A percentile compares a stretch with the other conserved stretches of the same genome.
phyloP scores from a whole-genome alignment of 2,329 filamentous ascomycete genomes.

The Curvularia sp. region DNA sequence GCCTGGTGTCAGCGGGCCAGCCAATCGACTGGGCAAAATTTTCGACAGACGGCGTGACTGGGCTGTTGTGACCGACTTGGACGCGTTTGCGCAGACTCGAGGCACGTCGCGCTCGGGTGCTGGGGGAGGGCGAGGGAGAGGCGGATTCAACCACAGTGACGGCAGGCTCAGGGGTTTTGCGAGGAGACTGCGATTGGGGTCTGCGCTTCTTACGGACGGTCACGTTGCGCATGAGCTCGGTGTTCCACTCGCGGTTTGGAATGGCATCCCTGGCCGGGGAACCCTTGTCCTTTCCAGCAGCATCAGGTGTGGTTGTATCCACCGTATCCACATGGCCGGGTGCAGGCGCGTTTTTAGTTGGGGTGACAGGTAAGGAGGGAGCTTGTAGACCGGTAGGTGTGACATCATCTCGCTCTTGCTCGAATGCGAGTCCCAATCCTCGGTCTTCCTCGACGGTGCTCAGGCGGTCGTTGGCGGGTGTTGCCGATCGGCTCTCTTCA shows the following conservation, averaged over 20 bases:
- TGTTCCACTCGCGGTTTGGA: conserved; percentile 50
- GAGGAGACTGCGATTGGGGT: conserved; percentile 33
- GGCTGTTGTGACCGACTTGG: conserved; percentile 43
- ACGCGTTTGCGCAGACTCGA: conserved; percentile 45
- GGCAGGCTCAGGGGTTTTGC: conserved; percentile 17
- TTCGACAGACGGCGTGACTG: conserved; percentile 53
- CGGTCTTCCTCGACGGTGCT: conserved; percentile 42
- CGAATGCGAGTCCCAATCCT: conserved; percentile 48
- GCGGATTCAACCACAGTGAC: conserved; percentile 23
- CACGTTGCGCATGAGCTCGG: conserved; percentile 52
- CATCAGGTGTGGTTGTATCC: conserved; percentile 11
- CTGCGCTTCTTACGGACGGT: conserved; percentile 48
- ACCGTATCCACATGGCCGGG: conserved; percentile 16
- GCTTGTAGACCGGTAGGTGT: conserved; percentile 41
- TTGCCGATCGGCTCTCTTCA: conserved; percentile 39
- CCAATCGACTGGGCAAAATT: conserved; percentile 59
- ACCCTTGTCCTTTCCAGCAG: conserved; percentile 25
- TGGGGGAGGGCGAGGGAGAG: conserved; percentile 28
- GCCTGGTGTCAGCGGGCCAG: conserved; percentile 54
- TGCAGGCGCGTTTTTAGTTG: conserved; percentile 2
- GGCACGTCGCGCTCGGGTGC: conserved; percentile 29
- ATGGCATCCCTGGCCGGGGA: conserved; percentile 32
- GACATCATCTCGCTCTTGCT: conserved; percentile 38
- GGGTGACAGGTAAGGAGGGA: conserved; percentile 18
- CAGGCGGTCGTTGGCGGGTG: conserved; percentile 36